A percentile compares a stretch with the other conserved stretches of the same genome.
Conservation (phyloP, 208 protist genomes). For the Leptomonas pyrrhocoris region DNA sequence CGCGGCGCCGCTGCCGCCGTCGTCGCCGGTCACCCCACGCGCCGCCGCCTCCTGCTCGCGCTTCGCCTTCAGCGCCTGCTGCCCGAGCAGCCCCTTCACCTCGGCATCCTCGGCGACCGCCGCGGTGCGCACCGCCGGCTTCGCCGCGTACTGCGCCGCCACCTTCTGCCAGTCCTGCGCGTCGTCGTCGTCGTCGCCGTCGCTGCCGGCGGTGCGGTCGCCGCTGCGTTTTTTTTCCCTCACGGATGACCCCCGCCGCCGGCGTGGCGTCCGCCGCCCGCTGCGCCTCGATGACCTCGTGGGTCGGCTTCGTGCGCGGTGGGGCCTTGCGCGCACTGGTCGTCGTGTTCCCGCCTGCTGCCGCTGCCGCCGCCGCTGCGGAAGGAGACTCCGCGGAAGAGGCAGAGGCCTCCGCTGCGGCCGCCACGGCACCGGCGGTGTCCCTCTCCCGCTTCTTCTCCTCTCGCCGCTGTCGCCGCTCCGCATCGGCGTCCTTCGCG, state of each 20-base stretch:
- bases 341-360: slow-evolving; percentile 16
- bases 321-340: slow-evolving; percentile 70
- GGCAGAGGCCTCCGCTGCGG: not conserved
- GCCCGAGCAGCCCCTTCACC: slow-evolving; percentile 75
- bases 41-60: slow-evolving; percentile 69
- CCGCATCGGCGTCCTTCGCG: slow-evolving; percentile 28
- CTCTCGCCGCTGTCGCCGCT: slow-evolving; percentile 34
- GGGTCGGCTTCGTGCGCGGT: slow-evolving; percentile 74
- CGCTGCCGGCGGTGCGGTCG: slow-evolving; percentile 7
- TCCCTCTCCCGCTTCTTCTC: slow-evolving; percentile 38
- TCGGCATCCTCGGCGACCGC: slow-evolving; percentile 53
- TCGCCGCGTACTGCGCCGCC: slow-evolving; percentile 69
- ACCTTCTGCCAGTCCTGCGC: slow-evolving; percentile 83
- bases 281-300: slow-evolving; percentile 70
- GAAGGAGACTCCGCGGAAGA: not conserved
- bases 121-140: slow-evolving; percentile 37
- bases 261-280: slow-evolving; percentile 37
- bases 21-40: slow-evolving; percentile 6
- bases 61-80: slow-evolving; percentile 89
- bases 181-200: slow-evolving; percentile 39
- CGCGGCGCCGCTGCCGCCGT: slow-evolving; percentile 26
- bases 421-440: not conserved
- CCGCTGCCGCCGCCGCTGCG: slow-evolving; percentile 8
- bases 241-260: slow-evolving; percentile 64
- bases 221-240: slow-evolving; percentile 40